Evolutionary conservation across 352 stramenopile genomes (phyloP), one percentile per base, ranked within the genome.

Genomic region (Peronospora belbahrii): DNA sequence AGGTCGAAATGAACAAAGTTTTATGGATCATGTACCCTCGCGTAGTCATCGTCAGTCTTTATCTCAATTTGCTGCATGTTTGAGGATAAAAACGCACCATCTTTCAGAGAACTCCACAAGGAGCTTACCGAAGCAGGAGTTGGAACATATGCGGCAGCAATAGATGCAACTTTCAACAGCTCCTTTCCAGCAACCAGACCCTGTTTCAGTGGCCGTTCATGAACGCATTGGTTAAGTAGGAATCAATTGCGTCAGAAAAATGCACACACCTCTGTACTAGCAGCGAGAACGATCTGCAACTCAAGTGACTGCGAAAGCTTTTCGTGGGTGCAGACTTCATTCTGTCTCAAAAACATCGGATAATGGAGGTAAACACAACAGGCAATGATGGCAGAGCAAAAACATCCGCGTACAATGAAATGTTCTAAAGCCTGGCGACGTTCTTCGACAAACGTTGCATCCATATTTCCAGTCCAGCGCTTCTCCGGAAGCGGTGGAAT

Each of bases 401-500:
- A 8, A 30, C 17, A 17, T 11, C 5, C 4, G 55, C 52, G 25
- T 63, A 94, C 80, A 47, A 95, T 88, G 40, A 92, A 95, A 45
- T 93, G 77, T 34, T 95, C 82, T 8, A 95, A 60, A 0, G 78
- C 82, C 67, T 92, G 80, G 13, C 81, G 76, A 31, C 85, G 70
- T 49, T 93, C 83, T 69, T 94, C 80, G 20, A 95, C 78, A 55
- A 95, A 95, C 3, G 79, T 90, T 10, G 79, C 79, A 48, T 93
- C 80, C 78, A 94, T 86, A 48, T 93, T 94, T 18, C 83, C 83
- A 22, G 78, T 87, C 81, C 81, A 92, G 38, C 80, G 69, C 42
- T 94, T 95, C 34, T 90, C 81, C 9, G 85, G 85, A 2, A 96
- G 67, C 11, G 84, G 85, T 4, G 85, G 85, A 30, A 96, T 90